Percentiles rank a stretch among this genome's conserved stretches.
Evolutionary conservation across 2,329 filamentous ascomycete genomes (phyloP).

Genomic region (Paramyrothecium sp.): DNA sequence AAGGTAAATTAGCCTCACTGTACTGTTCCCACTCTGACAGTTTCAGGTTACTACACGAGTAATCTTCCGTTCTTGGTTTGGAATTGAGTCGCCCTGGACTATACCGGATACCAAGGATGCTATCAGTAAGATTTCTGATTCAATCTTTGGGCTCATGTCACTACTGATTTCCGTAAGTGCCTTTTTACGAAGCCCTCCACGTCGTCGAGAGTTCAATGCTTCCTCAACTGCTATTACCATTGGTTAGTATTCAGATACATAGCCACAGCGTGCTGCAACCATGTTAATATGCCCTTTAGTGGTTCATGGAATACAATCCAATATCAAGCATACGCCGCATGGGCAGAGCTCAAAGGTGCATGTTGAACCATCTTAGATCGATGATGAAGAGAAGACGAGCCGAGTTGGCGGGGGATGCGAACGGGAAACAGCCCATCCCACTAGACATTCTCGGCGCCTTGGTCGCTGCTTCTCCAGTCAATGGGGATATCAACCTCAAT

Average conservation of each 20-base stretch:
- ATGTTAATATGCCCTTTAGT: background rate
- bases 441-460: background rate
- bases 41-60: background rate
- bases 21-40: background rate
- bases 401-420: background rate
- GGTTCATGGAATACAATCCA: background rate
- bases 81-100: background rate
- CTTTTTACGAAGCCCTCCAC: background rate
- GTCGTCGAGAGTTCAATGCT: background rate
- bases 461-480: background rate
- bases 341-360: background rate
- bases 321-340: background rate
- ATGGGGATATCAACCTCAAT: background rate
- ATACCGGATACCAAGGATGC: background rate
- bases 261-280: background rate
- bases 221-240: background rate
- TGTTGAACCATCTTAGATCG: background rate
- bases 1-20: background rate
- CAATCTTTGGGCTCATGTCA: background rate
- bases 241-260: background rate
- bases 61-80: background rate
- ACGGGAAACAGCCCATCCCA: background rate
- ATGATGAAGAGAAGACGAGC: background rate
- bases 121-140: background rate
- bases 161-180: background rate